Conservation (phyloP, 495 filamentous ascomycete species). For the Xylaria cubensis region DNA sequence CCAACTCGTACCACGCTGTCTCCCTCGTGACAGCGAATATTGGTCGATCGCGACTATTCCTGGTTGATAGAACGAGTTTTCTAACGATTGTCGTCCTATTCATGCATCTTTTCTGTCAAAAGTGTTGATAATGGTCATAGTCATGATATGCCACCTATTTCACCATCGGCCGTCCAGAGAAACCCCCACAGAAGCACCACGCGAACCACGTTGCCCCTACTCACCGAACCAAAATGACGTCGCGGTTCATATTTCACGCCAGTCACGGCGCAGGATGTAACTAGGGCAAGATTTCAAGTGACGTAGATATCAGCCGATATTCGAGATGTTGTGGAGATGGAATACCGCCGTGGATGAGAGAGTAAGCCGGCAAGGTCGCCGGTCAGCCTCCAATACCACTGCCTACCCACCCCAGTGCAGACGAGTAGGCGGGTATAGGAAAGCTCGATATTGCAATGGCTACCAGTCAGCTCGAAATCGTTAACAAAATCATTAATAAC, state of each 20-base stretch:
- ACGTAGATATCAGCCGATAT: conserved; percentile 8
- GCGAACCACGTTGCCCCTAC: conserved; percentile 6
- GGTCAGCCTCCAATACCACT: not conserved
- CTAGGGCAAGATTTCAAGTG: not conserved
- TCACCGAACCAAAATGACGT: conserved; percentile 27
- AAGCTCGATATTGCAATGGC: not conserved
- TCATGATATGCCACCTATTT: conserved; percentile 7
- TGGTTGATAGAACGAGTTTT: not conserved
- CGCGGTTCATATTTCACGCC: not conserved
- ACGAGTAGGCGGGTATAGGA: not conserved
- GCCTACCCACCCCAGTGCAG: not conserved
- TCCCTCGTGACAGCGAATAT: conserved; percentile 20
- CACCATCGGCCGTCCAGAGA: not conserved
- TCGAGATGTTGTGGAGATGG: not conserved
- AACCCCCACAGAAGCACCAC: conserved; percentile 1
- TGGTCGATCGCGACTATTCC: conserved; percentile 21
- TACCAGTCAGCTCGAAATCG: not conserved
- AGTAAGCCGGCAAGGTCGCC: conserved; percentile 15
- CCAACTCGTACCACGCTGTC: conserved; percentile 24
- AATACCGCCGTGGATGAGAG: not conserved
- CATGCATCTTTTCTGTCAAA: conserved; percentile 6
- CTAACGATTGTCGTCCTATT: conserved; percentile 1
- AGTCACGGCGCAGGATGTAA: conserved; percentile 15
- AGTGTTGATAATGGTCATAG: conserved; percentile 13
- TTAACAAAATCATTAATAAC: not conserved